Evolutionary conservation across 2,329 filamentous ascomycete species (phyloP).

Genomic region (Cytospora leucostoma): DNA sequence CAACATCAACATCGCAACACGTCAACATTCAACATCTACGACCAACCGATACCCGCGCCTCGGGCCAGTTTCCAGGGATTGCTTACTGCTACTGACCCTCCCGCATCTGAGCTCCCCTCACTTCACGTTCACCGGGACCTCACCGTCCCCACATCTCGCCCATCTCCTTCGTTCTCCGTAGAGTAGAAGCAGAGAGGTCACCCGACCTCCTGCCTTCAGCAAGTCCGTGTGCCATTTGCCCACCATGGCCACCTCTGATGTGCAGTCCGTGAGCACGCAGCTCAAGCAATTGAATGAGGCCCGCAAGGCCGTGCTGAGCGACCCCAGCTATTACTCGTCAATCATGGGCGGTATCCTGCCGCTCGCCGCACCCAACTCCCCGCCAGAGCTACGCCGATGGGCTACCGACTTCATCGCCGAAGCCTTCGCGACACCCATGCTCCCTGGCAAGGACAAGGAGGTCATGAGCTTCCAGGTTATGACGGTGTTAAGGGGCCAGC

Average conservation of each 20-base stretch:
- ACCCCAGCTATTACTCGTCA: constrained; percentile 85
- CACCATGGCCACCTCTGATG: constrained; percentile 53
- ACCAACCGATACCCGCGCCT: constrained; percentile 5
- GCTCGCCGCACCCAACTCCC: constrained; percentile 75
- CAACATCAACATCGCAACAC: constrained; percentile 14
- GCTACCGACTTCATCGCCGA: constrained; percentile 94
- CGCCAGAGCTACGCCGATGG: constrained; percentile 88
- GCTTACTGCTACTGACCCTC: neutral
- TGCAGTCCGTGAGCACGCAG: constrained; percentile 68
- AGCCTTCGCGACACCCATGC: constrained; percentile 88
- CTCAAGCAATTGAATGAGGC: constrained; percentile 87
- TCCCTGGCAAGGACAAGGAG: constrained; percentile 77
- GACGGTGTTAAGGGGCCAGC: constrained; percentile 70
- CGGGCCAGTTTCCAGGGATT: neutral
- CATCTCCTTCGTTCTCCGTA: constrained; percentile 17
- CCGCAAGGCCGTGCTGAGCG: constrained; percentile 82
- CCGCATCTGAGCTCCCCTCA: constrained; percentile 1
- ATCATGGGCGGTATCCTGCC: constrained; percentile 93
- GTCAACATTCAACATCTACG: neutral
- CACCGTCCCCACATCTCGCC: neutral
- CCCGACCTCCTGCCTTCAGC: constrained; percentile 9
- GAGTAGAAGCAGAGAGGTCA: constrained; percentile 26
- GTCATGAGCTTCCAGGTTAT: constrained; percentile 75
- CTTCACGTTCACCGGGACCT: neutral
- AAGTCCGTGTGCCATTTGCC: constrained; percentile 18